Conservation (phyloP, 225 moss, liverwort and hornwort species). For the Physcomitrium patens region DNA sequence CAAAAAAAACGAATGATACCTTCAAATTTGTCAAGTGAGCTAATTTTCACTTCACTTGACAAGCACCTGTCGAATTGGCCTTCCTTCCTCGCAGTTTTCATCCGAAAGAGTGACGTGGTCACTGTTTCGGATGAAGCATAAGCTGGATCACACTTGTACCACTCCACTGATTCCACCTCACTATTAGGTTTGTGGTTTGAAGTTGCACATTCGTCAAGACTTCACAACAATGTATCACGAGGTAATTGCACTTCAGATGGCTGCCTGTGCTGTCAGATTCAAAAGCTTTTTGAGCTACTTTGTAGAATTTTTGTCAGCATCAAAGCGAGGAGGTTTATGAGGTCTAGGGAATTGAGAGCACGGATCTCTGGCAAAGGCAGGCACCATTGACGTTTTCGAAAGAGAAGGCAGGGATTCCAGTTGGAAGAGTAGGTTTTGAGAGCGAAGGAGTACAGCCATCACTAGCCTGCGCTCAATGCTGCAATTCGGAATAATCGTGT, state of each 20-base stretch:
- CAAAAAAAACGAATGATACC: not conserved
- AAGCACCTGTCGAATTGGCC: constrained; percentile 28
- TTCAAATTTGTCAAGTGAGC: not conserved
- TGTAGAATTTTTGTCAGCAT: not conserved
- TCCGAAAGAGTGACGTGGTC: constrained; percentile 12
- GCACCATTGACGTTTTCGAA: not conserved
- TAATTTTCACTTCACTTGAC: not conserved
- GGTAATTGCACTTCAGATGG: not conserved
- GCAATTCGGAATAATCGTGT: not conserved
- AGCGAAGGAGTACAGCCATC: not conserved
- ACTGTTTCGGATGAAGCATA: constrained; percentile 41
- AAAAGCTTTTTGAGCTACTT: not conserved
- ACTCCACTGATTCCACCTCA: too few relatives aligned
- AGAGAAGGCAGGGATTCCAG: not conserved
- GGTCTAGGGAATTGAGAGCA: not conserved
- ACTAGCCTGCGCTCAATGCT: not conserved
- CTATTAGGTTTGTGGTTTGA: too few relatives aligned
- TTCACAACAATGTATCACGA: too few relatives aligned
- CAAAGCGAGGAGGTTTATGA: not conserved
- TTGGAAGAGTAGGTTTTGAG: not conserved
- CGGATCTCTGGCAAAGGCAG: not conserved
- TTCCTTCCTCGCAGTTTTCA: constrained; percentile 6
- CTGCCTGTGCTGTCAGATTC: too few relatives aligned
- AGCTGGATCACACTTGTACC: not conserved
- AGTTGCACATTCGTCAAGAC: too few relatives aligned